Evolutionary conservation across 83 land plant genomes (phyloP).

Genomic region (Diphasiastrum complanatum): DNA sequence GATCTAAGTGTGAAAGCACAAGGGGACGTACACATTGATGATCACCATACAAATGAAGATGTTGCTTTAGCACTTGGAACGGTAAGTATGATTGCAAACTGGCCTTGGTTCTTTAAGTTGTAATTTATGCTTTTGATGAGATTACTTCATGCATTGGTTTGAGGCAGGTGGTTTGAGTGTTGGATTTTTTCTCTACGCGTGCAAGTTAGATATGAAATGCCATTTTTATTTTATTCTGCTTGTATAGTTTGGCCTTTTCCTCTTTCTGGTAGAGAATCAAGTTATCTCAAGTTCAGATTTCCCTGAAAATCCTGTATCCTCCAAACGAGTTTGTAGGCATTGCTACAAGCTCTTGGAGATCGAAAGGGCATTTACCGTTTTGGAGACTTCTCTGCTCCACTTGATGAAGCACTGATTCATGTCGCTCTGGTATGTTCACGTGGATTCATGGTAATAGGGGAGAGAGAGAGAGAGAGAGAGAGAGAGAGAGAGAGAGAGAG

Average conservation of each 20-base stretch:
- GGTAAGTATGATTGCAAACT: too few relatives aligned
- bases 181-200: neutral
- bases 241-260: neutral
- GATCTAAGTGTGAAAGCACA: constrained; percentile 71
- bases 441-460: too few relatives aligned
- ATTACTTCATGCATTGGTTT: neutral
- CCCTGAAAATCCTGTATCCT: neutral
- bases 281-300: too few relatives aligned
- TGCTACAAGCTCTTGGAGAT: constrained; percentile 83
- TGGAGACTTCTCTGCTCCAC: constrained; percentile 90
- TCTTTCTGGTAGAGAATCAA: neutral
- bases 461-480: neutral
- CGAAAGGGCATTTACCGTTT: constrained; percentile 82
- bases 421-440: constrained; percentile 61
- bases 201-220: neutral
- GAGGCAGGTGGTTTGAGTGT: neutral
- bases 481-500: neutral
- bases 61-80: constrained; percentile 93
- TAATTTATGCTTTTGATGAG: neutral
- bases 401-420: constrained; percentile 91
- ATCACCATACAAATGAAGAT: constrained; percentile 99
- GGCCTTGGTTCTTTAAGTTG: too few relatives aligned
- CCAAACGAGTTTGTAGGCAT: constrained; percentile 42
- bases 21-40: constrained; percentile 92
- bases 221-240: neutral